Evolutionary conservation across 2,329 filamentous ascomycete species (phyloP).

Genomic region (Scytalidium lignicola): DNA sequence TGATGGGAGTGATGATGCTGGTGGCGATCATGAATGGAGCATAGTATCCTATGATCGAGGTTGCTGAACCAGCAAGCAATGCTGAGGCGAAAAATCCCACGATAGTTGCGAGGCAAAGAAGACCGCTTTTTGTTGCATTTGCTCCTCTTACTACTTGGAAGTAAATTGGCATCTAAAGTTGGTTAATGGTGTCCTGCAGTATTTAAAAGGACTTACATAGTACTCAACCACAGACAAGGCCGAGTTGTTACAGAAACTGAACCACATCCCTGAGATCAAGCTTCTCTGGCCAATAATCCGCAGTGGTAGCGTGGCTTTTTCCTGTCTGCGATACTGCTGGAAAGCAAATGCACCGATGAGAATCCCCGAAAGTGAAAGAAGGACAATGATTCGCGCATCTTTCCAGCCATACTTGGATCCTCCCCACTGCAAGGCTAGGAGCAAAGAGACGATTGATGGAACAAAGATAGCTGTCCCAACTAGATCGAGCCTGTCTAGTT

Average conservation of each 20-base stretch:
- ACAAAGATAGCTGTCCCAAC: conserved; percentile 24
- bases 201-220: conserved; percentile 23
- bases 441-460: conserved; percentile 18
- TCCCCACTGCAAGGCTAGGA: conserved; percentile 22
- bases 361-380: conserved; percentile 20
- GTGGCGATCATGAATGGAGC: conserved; percentile 7
- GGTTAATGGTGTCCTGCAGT: no score
- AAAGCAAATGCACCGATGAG: conserved; percentile 16
- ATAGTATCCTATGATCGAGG: conserved; percentile 4
- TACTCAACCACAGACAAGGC: conserved; percentile 27
- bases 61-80: conserved; percentile 1
- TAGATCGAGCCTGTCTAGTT: conserved; percentile 26
- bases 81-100: conserved; percentile 14
- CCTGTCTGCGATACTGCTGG: conserved; percentile 28
- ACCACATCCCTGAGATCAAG: conserved; percentile 11
- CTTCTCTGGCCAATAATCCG: conserved; percentile 28
- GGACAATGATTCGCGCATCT: conserved; percentile 25
- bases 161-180: conserved; percentile 19
- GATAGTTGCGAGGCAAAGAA: not conserved
- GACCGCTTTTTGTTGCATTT: not conserved
- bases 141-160: conserved; percentile 4
- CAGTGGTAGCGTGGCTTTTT: conserved; percentile 30
- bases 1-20: conserved; percentile 5
- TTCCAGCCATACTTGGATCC: conserved; percentile 16
- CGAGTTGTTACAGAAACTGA: conserved; percentile 2